These are phyloP conservation scores for Barbarea vulgaris DNA, from an alignment of 345 rosid genomes.

Conservation along the genomic window DNA sequence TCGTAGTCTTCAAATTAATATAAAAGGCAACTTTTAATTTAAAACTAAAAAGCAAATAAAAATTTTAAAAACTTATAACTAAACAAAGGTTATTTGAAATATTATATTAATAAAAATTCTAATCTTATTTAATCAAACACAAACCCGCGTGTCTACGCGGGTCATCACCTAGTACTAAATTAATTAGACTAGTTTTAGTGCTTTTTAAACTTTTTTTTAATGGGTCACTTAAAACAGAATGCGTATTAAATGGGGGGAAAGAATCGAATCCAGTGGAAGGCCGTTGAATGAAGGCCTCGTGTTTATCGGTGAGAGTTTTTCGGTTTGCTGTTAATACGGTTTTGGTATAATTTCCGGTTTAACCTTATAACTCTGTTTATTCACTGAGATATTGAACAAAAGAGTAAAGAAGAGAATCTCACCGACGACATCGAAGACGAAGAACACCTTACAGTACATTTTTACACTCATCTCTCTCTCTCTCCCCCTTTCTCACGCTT, in stretches of 20 bases:
- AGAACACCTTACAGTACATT: background rate
- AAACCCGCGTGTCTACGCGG: too few relatives aligned
- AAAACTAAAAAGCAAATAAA: too few relatives aligned
- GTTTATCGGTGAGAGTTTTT: constrained; percentile 22
- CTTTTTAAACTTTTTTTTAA: too few relatives aligned
- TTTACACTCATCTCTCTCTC: constrained; percentile 9
- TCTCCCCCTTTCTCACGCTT: background rate
- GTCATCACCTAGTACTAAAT: too few relatives aligned
- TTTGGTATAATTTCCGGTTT: constrained; percentile 25
- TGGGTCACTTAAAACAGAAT: background rate
- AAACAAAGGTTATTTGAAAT: too few relatives aligned
- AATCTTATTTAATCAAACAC: too few relatives aligned
- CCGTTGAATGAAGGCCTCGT: constrained; percentile 7
- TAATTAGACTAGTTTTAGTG: too few relatives aligned
- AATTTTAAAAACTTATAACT: too few relatives aligned
- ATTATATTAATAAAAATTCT: too few relatives aligned
- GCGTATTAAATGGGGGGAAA: background rate
- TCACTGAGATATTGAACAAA: background rate
- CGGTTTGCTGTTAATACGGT: constrained; percentile 3
- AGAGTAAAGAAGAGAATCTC: constrained; percentile 19
- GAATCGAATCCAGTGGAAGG: background rate
- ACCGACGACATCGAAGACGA: constrained; percentile 23
- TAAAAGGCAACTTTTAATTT: too few relatives aligned
- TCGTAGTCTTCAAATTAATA: too few relatives aligned
- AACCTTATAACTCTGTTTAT: constrained; percentile 1